These are phyloP conservation scores for Gynochthodes officinalis DNA, from an alignment of 257 asterid genomes.

Conservation along the genomic window DNA sequence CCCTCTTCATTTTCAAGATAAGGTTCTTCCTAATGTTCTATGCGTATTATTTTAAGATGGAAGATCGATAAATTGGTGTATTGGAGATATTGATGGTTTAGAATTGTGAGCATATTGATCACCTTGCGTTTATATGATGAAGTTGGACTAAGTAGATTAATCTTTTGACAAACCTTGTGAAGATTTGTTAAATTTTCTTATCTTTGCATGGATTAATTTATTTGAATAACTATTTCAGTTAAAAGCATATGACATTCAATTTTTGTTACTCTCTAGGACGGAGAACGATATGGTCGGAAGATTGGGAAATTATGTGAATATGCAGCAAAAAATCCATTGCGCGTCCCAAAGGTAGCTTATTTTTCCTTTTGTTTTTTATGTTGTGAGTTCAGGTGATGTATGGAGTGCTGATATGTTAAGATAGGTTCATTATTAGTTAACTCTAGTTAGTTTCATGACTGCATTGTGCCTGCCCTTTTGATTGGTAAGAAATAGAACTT, in stretches of 20 bases:
- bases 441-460: background rate
- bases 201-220: background rate
- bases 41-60: background rate
- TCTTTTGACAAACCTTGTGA: background rate
- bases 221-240: background rate
- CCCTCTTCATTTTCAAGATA: background rate
- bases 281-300: conserved; percentile 85
- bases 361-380: too few species aligned
- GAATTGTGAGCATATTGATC: background rate
- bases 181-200: background rate
- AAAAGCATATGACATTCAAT: conserved; percentile 10
- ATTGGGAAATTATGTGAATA: conserved; percentile 94
- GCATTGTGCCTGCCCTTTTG: background rate
- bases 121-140: background rate
- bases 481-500: conserved; percentile 6
- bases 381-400: background rate
- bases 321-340: conserved; percentile 89
- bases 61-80: background rate
- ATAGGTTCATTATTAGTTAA: background rate
- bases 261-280: conserved; percentile 53
- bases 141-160: background rate
- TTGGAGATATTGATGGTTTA: background rate
- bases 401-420: background rate
- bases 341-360: conserved; percentile 82
- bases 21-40: background rate